phyloP scores from a whole-genome alignment of 176 grass and related monocot species.

The Thinopyrum elongatum region DNA sequence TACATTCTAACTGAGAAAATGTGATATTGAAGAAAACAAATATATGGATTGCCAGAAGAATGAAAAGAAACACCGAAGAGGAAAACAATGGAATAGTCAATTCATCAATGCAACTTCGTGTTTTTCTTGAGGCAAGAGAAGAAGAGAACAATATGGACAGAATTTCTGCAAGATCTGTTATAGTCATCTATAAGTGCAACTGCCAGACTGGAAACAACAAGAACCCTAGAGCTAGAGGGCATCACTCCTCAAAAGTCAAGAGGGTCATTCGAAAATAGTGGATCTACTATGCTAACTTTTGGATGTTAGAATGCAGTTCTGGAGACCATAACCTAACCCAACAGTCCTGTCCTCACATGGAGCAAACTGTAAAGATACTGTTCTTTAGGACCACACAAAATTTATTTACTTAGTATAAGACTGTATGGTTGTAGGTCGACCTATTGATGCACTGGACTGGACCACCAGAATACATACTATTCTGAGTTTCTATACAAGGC shows the following conservation, averaged over 20 bases:
- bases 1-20: background rate
- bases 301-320: constrained; percentile 34
- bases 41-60: background rate
- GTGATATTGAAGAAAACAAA: background rate
- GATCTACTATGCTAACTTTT: constrained; percentile 31
- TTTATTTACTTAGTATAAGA: constrained; percentile 41
- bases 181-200: constrained; percentile 24
- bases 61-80: background rate
- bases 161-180: constrained; percentile 10
- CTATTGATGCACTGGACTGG: constrained; percentile 30
- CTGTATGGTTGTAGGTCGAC: background rate
- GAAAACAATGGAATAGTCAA: background rate
- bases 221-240: constrained; percentile 23
- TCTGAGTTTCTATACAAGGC: constrained; percentile 23
- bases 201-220: constrained; percentile 39
- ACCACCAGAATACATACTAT: constrained; percentile 38
- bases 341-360: constrained; percentile 44
- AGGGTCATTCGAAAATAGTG: constrained; percentile 24
- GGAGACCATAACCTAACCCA: constrained; percentile 46
- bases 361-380: constrained; percentile 39
- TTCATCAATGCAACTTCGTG: constrained; percentile 1
- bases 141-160: background rate
- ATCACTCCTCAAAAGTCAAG: constrained; percentile 14
- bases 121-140: background rate
- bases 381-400: constrained; percentile 29